Conservation (phyloP, 75 land plant species). For the Selaginella moellendorffii region DNA sequence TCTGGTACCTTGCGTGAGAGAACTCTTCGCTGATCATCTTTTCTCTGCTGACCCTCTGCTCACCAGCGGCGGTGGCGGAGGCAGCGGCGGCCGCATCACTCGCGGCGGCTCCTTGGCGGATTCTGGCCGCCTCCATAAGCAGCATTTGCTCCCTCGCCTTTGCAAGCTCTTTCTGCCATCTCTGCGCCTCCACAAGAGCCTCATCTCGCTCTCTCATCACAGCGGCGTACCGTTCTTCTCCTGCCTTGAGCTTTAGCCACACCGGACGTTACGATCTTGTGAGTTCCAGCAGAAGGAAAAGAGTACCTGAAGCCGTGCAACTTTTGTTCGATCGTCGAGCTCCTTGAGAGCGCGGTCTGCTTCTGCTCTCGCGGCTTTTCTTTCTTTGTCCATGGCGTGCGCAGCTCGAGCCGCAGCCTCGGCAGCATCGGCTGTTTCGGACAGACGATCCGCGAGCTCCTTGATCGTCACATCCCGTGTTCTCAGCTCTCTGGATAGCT, state of each 20-base stretch:
- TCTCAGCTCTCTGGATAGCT: slow-evolving; percentile 66
- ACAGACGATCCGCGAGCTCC: slow-evolving; percentile 80
- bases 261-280: too few species aligned
- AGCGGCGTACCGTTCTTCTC: slow-evolving; percentile 39
- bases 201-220: slow-evolving; percentile 57
- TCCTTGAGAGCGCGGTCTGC: slow-evolving; percentile 45
- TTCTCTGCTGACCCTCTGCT: background rate
- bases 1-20: too few species aligned
- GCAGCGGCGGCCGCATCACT: too few species aligned
- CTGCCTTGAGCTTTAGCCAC: slow-evolving; percentile 15
- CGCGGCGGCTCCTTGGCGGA: too few species aligned
- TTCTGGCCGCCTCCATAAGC: too few species aligned
- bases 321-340: slow-evolving; percentile 23
- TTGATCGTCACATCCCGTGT: slow-evolving; percentile 82
- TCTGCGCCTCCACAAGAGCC: slow-evolving; percentile 64
- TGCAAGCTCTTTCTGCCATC: slow-evolving; percentile 83
- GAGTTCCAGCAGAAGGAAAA: too few species aligned
- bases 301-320: slow-evolving; percentile 1
- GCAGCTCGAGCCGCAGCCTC: slow-evolving; percentile 93
- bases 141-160: slow-evolving; percentile 80
- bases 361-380: slow-evolving; percentile 50
- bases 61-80: too few species aligned
- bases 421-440: slow-evolving; percentile 95
- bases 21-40: too few species aligned
- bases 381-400: slow-evolving; percentile 67